These are phyloP conservation scores for Limonium bicolor DNA, from an alignment of 148 eudicot genomes.

Conservation along the genomic window DNA sequence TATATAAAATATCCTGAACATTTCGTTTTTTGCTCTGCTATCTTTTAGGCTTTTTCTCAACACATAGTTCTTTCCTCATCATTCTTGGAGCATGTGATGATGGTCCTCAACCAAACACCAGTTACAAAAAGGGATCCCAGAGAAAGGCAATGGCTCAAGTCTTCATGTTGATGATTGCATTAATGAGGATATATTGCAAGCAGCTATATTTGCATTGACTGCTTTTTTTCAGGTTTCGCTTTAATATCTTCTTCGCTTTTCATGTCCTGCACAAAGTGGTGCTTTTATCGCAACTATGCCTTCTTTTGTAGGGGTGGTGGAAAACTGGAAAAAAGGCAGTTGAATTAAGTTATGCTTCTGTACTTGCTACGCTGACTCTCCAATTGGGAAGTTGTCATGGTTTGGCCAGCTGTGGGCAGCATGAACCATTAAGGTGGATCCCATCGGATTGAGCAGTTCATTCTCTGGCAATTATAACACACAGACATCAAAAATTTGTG, in stretches of 20 bases:
- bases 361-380: constrained; percentile 69
- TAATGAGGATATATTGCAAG: constrained; percentile 56
- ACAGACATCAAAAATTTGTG: too few relatives aligned
- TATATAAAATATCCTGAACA: too few relatives aligned
- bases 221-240: constrained; percentile 77
- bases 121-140: constrained; percentile 23
- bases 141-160: constrained; percentile 48
- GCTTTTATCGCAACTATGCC: not conserved
- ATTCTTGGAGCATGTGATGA: constrained; percentile 76
- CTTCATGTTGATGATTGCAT: constrained; percentile 16
- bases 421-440: constrained; percentile 63
- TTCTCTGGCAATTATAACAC: not conserved
- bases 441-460: constrained; percentile 2
- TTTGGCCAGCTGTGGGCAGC: constrained; percentile 63
- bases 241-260: constrained; percentile 1
- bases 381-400: constrained; percentile 91
- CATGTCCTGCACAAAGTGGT: not conserved
- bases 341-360: constrained; percentile 81
- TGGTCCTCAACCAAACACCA: constrained; percentile 51
- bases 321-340: constrained; percentile 85
- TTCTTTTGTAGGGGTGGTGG: constrained; percentile 72
- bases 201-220: constrained; percentile 78
- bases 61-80: constrained; percentile 50
- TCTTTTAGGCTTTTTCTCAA: constrained; percentile 79
- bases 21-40: not conserved